A percentile compares a stretch with the other conserved stretches of the same genome.
phyloP scores from a whole-genome alignment of 148 eudicot species.

The Dysphania ambrosioides region DNA sequence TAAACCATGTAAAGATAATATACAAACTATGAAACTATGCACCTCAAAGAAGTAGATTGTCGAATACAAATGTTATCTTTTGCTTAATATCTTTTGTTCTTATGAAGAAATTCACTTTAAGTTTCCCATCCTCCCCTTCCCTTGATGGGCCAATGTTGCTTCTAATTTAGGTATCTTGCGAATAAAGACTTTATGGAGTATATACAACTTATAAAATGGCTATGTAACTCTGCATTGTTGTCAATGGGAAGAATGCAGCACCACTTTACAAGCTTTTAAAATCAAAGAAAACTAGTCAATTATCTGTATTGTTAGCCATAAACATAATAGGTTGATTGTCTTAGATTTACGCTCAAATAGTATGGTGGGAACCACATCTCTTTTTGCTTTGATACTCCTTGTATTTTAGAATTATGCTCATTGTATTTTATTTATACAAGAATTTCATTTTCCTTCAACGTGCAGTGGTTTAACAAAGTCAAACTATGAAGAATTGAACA shows the following conservation, averaged over 20 bases:
- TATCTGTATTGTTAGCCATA: constrained; percentile 29
- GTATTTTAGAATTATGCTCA: background rate
- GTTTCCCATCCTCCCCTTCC: background rate
- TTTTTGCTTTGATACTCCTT: too few species aligned
- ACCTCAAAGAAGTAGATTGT: background rate
- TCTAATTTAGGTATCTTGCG: background rate
- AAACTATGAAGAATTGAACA: constrained; percentile 59
- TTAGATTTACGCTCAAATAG: constrained; percentile 21
- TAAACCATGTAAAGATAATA: background rate
- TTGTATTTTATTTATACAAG: too few species aligned
- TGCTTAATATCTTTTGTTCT: background rate
- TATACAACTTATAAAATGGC: background rate
- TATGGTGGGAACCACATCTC: constrained; percentile 31
- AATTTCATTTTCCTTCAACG: background rate
- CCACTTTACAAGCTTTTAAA: constrained; percentile 74
- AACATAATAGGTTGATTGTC: constrained; percentile 23
- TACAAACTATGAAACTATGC: background rate
- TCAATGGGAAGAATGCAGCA: constrained; percentile 66
- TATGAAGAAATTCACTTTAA: background rate
- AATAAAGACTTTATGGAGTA: background rate
- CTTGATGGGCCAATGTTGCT: background rate
- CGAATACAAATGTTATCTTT: background rate
- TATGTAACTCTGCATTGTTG: constrained; percentile 34
- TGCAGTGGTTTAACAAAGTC: constrained; percentile 61
- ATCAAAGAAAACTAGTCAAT: constrained; percentile 54